Evolutionary conservation across 106 monocot genomes (phyloP), one percentile per base, ranked within the genome.

Genomic region (Alisma plantagoaquatica): DNA sequence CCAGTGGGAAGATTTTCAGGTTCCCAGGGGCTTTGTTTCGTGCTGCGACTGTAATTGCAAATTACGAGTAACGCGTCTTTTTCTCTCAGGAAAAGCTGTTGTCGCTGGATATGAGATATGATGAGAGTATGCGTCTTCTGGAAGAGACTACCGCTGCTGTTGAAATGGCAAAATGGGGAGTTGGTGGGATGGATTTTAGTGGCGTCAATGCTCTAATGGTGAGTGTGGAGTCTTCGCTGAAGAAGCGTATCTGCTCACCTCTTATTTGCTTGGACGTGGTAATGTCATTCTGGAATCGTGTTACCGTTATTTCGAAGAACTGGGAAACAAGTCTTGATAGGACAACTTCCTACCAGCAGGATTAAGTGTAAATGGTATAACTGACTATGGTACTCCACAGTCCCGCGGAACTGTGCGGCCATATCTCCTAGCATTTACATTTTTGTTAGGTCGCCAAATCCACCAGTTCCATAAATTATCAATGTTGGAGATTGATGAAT

Each of bases 91-190:
- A 49, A 24, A 68, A 54, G 46, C 62, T 83, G 15, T 80, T 54
- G 71, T 57, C 61, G 1, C 28, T 66, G 53, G 77, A 69, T 18
- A 41, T 84, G 33, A 73, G 60, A 51, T 91, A 59, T 17, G 84
- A 84, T 43, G 75, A 84, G 30, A 91, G 84, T 70, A 65, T 57
- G 66, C 57, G 20, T 27, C 66, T 77, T 4, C 57, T 91, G 60
- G 46, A 33, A 19, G 91, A 91, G 72, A 91, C 91, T 11, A n/a
- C 68, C 11, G 91, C 91, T n/a, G 80, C 80, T 4, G 55, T 91
- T 3, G 69, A 81, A 54, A 54, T 91, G 72, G 59, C 84, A 22
- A 67, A 80, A 9, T 70, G 64, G 26, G 80, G 75, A 2, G 50
- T 62, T n/a, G 72, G 75, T 0, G 64, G 70, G 27, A 18, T 81